These are phyloP conservation scores for Ambrosiella xylebori DNA, from an alignment of 2,329 filamentous ascomycete genomes.

Conservation along the genomic window DNA sequence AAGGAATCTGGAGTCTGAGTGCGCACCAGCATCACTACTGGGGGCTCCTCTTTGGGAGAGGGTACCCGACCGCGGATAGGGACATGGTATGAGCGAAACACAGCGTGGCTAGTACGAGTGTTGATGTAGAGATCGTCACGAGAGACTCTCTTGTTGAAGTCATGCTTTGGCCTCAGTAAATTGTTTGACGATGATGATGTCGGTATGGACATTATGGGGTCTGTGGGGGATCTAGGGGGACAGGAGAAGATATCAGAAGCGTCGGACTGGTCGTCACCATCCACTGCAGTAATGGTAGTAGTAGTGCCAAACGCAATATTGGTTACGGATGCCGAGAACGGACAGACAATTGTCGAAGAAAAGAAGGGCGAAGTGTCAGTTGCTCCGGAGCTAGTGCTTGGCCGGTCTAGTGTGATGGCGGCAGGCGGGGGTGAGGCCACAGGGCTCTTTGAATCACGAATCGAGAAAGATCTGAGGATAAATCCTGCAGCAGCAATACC, in stretches of 20 bases:
- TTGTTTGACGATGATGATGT: slow-evolving; percentile 9
- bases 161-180: slow-evolving; percentile 6
- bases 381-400: neutral
- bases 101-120: slow-evolving; percentile 18
- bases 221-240: slow-evolving; percentile 2
- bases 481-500: neutral
- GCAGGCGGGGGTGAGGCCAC: neutral
- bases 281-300: neutral
- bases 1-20: slow-evolving; percentile 28
- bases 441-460: slow-evolving; percentile 3
- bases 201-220: slow-evolving; percentile 8
- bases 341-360: neutral
- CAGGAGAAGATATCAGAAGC: slow-evolving; percentile 1
- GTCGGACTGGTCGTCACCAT: neutral
- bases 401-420: neutral
- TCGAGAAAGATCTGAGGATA: slow-evolving; percentile 2
- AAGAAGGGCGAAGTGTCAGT: neutral
- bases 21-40: slow-evolving; percentile 21
- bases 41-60: slow-evolving; percentile 26
- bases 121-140: slow-evolving; percentile 25
- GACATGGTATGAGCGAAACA: slow-evolving; percentile 24
- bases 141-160: slow-evolving; percentile 25
- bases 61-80: slow-evolving; percentile 26
- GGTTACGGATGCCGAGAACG: neutral
- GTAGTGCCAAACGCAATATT: neutral